Percentiles rank a stretch among this genome's conserved stretches.
phyloP scores from a whole-genome alignment of 1,284 basidiomycete genomes.

The Gymnopus androsaceus region DNA sequence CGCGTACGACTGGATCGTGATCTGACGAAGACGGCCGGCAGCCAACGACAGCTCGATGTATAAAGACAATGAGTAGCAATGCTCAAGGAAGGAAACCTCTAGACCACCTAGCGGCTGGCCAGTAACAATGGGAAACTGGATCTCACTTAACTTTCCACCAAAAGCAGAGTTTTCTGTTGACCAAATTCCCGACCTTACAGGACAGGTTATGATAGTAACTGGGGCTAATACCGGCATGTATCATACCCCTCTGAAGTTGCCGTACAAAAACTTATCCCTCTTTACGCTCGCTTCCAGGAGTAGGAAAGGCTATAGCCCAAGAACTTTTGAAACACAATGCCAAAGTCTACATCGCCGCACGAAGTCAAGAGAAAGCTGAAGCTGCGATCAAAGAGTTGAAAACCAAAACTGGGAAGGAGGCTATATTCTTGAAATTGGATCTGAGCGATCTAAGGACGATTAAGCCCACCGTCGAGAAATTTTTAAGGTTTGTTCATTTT shows the following conservation, averaged over 20 bases:
- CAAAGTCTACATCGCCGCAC: constrained; percentile 66
- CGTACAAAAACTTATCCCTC: constrained; percentile 11
- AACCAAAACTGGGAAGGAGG: constrained; percentile 43
- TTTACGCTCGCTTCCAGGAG: constrained; percentile 31
- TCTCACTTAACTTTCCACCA: constrained; percentile 24
- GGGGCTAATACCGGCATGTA: constrained; percentile 34
- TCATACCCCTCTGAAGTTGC: no score
- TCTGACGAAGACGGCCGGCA: no score
- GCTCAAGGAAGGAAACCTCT: no score
- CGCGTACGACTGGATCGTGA: no score
- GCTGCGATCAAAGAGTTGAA: constrained; percentile 53
- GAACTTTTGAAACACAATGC: constrained; percentile 59
- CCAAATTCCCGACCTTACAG: constrained; percentile 50
- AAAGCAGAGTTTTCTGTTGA: constrained; percentile 20
- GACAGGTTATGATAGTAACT: constrained; percentile 48
- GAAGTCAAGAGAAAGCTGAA: constrained; percentile 49
- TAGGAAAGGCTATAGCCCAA: constrained; percentile 42
- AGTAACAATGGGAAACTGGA: background rate
- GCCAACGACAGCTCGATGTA: no score
- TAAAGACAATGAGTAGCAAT: no score
- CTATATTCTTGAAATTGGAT: constrained; percentile 59
- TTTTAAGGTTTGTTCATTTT: constrained; percentile 37
- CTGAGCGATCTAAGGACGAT: constrained; percentile 56
- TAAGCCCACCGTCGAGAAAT: constrained; percentile 51
- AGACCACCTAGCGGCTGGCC: no score